phyloP scores from a whole-genome alignment of 106 monocot genomes.

The Acorus gramineus region DNA sequence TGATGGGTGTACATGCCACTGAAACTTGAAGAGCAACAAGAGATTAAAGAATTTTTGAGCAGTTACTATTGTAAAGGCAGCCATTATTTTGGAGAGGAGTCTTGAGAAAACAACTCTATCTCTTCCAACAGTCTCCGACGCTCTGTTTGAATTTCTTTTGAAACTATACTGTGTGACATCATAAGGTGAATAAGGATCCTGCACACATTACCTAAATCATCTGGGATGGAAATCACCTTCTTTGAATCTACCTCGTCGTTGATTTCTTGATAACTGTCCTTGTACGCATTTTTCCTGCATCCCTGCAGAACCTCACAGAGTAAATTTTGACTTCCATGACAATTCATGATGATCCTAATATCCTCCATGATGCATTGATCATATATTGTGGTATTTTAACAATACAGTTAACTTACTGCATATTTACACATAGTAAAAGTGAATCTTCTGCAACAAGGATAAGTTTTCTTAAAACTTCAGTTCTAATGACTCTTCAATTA shows the following conservation, averaged over 20 bases:
- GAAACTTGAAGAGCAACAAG: too few relatives aligned
- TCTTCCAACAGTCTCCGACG: conserved; percentile 43
- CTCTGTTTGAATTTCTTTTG: conserved; percentile 10
- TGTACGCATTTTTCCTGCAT: conserved; percentile 54
- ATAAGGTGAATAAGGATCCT: conserved; percentile 38
- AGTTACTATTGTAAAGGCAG: too few relatives aligned
- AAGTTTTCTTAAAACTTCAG: too few relatives aligned
- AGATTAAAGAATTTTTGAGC: too few relatives aligned
- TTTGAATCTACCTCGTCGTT: conserved; percentile 2
- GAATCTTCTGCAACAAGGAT: not conserved
- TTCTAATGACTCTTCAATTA: too few relatives aligned
- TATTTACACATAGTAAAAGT: too few relatives aligned
- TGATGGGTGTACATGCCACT: too few relatives aligned
- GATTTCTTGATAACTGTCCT: conserved; percentile 11
- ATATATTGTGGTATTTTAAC: too few relatives aligned
- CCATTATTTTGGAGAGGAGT: conserved; percentile 11
- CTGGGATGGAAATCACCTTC: conserved; percentile 1
- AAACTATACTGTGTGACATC: conserved; percentile 11
- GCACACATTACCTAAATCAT: conserved; percentile 26
- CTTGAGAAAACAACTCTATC: conserved; percentile 59
- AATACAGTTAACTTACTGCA: too few relatives aligned
- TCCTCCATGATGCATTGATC: too few relatives aligned
- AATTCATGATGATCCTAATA: not conserved
- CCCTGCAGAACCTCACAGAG: conserved; percentile 34
- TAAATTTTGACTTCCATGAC: not conserved